A percentile compares a stretch with the other conserved stretches of the same genome.
Conservation (phyloP, 1,139 yeast species). For the Magnusiomyces starmeri region DNA sequence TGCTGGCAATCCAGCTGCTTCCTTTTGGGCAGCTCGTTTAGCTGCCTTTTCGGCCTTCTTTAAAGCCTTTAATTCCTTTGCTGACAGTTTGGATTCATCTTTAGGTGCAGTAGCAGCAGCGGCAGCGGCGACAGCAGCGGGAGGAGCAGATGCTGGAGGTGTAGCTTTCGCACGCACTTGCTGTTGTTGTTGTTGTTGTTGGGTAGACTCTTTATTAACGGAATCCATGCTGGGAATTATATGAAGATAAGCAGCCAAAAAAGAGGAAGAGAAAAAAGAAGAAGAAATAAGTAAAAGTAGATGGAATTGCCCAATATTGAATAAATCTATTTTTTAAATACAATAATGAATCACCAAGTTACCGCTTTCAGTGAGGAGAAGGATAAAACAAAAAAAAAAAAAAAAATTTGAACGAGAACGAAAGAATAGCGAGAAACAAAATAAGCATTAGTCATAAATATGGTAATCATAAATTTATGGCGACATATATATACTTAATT, state of each 20-base stretch:
- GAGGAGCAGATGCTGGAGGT: constrained; percentile 1
- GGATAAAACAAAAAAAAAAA: background rate
- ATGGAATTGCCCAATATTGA: too few relatives aligned
- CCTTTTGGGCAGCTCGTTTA: constrained; percentile 66
- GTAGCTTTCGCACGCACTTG: background rate
- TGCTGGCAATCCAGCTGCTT: constrained; percentile 35
- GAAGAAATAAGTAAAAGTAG: background rate
- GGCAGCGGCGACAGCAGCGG: constrained; percentile 10
- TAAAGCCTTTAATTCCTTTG: constrained; percentile 79
- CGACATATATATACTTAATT: background rate
- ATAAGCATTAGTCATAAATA: too few relatives aligned
- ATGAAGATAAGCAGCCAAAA: too few relatives aligned
- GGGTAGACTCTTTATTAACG: too few relatives aligned
- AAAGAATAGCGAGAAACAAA: background rate
- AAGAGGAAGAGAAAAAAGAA: background rate
- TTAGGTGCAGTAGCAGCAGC: constrained; percentile 10
- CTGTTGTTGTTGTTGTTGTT: too few relatives aligned
- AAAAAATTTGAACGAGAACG: background rate
- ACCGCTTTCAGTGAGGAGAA: too few relatives aligned
- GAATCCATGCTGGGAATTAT: too few relatives aligned
- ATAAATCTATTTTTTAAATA: too few relatives aligned
- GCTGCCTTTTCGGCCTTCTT: constrained; percentile 89
- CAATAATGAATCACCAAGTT: too few relatives aligned
- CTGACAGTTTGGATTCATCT: constrained; percentile 40
- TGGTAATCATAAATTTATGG: too few relatives aligned